phyloP scores from a whole-genome alignment of 345 rosid genomes.

The Reutealis trisperma region DNA sequence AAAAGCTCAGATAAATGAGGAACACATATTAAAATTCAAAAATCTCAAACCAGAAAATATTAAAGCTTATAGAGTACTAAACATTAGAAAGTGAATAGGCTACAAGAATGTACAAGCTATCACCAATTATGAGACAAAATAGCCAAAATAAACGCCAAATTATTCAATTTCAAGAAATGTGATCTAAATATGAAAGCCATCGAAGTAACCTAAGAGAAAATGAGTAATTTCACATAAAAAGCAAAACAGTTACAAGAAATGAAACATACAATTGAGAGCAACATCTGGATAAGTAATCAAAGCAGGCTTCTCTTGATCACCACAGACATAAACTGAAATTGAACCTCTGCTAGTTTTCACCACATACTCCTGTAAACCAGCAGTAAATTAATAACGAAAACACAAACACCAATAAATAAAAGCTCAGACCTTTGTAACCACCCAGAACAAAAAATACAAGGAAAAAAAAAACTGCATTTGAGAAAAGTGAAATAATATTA shows the following conservation, averaged over 20 bases:
- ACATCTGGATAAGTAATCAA: slow-evolving; percentile 86
- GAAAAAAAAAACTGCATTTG: not conserved
- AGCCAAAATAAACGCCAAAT: not conserved
- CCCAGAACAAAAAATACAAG: not conserved
- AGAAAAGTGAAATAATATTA: not conserved
- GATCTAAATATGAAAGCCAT: not conserved
- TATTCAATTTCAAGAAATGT: slow-evolving; percentile 11
- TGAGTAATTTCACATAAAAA: not conserved
- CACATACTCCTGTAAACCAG: slow-evolving; percentile 56
- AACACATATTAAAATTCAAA: not conserved
- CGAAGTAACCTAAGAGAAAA: not conserved
- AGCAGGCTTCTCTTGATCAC: slow-evolving; percentile 84
- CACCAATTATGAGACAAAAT: not conserved
- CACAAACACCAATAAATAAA: not conserved
- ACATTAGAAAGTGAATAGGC: not conserved
- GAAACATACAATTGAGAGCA: slow-evolving; percentile 70
- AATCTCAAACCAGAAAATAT: not conserved
- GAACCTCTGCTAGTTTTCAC: slow-evolving; percentile 78
- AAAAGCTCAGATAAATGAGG: slow-evolving; percentile 3
- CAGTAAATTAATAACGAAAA: slow-evolving; percentile 1
- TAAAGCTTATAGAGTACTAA: not conserved
- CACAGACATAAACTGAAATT: slow-evolving; percentile 67
- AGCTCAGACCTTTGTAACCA: not conserved
- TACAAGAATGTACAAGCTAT: not conserved
- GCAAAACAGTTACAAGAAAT: not conserved